These are phyloP conservation scores for Cladosporium sp. DNA, from an alignment of 2,329 filamentous ascomycete genomes.

Conservation along the genomic window DNA sequence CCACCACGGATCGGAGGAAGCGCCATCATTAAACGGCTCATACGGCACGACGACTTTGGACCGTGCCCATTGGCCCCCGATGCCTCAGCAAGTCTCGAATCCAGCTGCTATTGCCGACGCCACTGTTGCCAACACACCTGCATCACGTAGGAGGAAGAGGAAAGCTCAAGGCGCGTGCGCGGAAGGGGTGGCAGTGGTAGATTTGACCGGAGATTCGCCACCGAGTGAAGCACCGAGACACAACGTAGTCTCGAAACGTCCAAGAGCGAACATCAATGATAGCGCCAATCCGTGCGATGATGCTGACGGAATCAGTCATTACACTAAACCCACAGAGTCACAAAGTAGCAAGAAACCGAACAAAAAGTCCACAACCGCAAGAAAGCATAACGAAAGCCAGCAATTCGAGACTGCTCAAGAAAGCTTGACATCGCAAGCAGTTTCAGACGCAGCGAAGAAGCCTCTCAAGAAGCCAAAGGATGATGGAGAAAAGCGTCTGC, in stretches of 20 bases:
- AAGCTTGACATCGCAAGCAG: not conserved
- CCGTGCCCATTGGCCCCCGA: not conserved
- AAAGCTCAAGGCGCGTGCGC: not conserved
- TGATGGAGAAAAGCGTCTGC: slow-evolving; percentile 24
- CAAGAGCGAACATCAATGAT: not conserved
- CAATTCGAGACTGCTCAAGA: too few relatives aligned
- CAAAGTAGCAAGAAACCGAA: too few relatives aligned
- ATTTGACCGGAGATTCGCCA: slow-evolving; percentile 14
- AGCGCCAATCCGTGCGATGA: too few relatives aligned
- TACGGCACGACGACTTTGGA: not conserved
- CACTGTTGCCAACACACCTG: not conserved
- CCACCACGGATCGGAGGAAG: not conserved
- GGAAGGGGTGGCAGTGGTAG: slow-evolving; percentile 1
- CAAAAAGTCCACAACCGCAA: not conserved
- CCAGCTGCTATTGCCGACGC: too few relatives aligned
- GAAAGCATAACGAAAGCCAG: not conserved
- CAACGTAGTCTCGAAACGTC: not conserved
- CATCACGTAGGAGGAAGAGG: not conserved
- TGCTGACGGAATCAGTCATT: too few relatives aligned
- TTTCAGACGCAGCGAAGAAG: slow-evolving; percentile 3
- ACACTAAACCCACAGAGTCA: too few relatives aligned
- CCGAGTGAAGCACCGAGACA: not conserved
- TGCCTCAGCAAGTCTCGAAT: not conserved
- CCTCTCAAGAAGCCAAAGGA: slow-evolving; percentile 14
- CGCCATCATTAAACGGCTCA: not conserved